Conservation (phyloP, 805 yeast species). For the Cyberlindnera mississippiensis region DNA sequence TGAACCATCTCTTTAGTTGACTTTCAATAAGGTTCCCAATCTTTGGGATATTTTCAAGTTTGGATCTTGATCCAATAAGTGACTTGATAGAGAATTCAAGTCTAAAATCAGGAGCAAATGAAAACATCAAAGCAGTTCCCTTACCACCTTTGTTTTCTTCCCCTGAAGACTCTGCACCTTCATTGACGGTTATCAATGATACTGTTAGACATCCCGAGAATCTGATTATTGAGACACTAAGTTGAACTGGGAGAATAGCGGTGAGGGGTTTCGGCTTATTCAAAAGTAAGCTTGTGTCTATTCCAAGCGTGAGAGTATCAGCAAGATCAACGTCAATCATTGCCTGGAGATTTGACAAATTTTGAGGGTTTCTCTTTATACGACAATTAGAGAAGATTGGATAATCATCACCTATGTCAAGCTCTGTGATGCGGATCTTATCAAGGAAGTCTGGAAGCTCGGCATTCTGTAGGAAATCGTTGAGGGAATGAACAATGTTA, state of each 20-base stretch:
- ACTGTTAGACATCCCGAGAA: slow-evolving; percentile 89
- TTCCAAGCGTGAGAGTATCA: slow-evolving; percentile 81
- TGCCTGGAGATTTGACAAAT: slow-evolving; percentile 60
- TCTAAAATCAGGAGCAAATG: slow-evolving; percentile 87
- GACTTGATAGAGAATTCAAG: slow-evolving; percentile 87
- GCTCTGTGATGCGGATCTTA: slow-evolving; percentile 73
- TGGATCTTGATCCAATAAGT: slow-evolving; percentile 87
- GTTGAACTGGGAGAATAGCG: slow-evolving; percentile 81
- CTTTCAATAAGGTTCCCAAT: slow-evolving; percentile 80
- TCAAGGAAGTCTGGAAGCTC: slow-evolving; percentile 79
- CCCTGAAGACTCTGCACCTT: neutral
- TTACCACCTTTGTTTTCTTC: slow-evolving; percentile 23
- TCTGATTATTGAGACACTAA: slow-evolving; percentile 83
- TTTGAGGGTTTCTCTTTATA: slow-evolving; percentile 54
- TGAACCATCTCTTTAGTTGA: slow-evolving; percentile 81
- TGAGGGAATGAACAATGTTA: slow-evolving; percentile 76
- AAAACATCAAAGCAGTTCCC: slow-evolving; percentile 77
- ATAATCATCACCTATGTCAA: slow-evolving; percentile 90
- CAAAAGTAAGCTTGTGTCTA: slow-evolving; percentile 72
- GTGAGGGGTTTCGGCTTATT: slow-evolving; percentile 81
- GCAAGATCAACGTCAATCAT: slow-evolving; percentile 87
- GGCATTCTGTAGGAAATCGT: slow-evolving; percentile 55
- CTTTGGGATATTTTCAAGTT: slow-evolving; percentile 90
- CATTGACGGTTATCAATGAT: slow-evolving; percentile 36
- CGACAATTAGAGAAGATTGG: slow-evolving; percentile 95